Evolutionary conservation across 805 yeast genomes (phyloP).

Genomic region (Saccharomycopsis oosterbeekiorum): DNA sequence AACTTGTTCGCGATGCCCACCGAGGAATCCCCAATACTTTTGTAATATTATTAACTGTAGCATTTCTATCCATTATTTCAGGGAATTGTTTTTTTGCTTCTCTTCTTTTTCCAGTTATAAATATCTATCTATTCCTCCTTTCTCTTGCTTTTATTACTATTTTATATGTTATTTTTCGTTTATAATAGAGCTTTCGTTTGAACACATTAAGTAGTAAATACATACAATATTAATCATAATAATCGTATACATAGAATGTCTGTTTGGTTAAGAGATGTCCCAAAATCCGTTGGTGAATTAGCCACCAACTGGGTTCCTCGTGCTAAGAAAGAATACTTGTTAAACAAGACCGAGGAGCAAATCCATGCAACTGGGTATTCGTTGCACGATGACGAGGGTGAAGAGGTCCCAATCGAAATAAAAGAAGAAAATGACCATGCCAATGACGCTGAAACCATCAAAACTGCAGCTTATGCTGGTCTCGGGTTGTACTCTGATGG

Average conservation of each 20-base stretch:
- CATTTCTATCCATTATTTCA: neutral
- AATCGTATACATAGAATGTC: constrained; percentile 15
- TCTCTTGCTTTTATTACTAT: too few species aligned
- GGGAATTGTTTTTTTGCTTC: neutral
- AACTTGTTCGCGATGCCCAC: neutral
- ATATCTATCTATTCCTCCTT: neutral
- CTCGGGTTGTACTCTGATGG: constrained; percentile 94
- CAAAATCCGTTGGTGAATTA: constrained; percentile 31
- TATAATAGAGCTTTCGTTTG: too few species aligned
- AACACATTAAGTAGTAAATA: too few species aligned
- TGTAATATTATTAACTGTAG: neutral
- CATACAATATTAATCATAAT: too few species aligned
- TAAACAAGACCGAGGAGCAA: constrained; percentile 27
- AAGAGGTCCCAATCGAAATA: constrained; percentile 17
- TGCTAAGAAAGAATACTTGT: constrained; percentile 34
- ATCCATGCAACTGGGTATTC: constrained; percentile 18
- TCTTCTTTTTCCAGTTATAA: neutral
- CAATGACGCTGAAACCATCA: constrained; percentile 23
- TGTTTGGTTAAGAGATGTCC: constrained; percentile 38
- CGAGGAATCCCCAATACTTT: neutral
- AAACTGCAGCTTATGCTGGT: constrained; percentile 78
- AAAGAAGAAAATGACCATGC: constrained; percentile 18
- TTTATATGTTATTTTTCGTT: too few species aligned
- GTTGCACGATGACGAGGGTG: constrained; percentile 15
- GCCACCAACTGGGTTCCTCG: constrained; percentile 34